Base-by-base conservation (phyloP, 1,139 yeast species). In the Yamadazyma sp. region DNA sequence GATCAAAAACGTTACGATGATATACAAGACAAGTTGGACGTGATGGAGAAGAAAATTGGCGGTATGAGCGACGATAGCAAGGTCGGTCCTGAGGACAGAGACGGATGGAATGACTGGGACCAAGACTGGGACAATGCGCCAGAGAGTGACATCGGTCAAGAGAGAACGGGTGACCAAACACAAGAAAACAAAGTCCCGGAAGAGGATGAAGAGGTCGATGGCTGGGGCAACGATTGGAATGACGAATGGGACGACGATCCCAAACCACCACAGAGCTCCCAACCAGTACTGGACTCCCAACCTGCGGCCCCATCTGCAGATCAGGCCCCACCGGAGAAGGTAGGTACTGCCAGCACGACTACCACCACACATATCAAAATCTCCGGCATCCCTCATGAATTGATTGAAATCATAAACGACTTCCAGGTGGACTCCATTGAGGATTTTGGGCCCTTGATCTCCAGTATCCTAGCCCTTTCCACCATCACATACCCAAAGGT, bases 381-480 rank as follows among this genome's bases (percentile, higher is more conserved):
- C 3, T 51, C 66, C 1, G 36, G 43, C 6, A 32, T 64, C 2
- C 62, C 70, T 0, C 38, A 47, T 10, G 39, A 46, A 24, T 38
- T 66, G 12, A 41, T 50, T 1, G 50, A 46, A 10, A 53, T 63
- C 3, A 40, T 64, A 29, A 45, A 51, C 16, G 62, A 56, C 14
- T 64, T 52, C 41, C 49, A 46, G 25, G 43, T 42, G 11, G 46
- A 48, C 17, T 47, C 51, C 1, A 35, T 42, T 2, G 45, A 38
- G 22, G 49, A 48, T 9, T 23, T 26, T 9, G 45, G 37, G 27
- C 33, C 46, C 1, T 40, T 50, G 16, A 43, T 58, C 0, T 53
- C 62, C 3, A 49, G 67, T 1, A 58, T 69, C 5, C 51, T 61
- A 26, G 59, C 75, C 3, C 47, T 71, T 30, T 53, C 72, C 11